phyloP scores from a whole-genome alignment of 495 filamentous ascomycete genomes.

The Penicillium subrubescens region DNA sequence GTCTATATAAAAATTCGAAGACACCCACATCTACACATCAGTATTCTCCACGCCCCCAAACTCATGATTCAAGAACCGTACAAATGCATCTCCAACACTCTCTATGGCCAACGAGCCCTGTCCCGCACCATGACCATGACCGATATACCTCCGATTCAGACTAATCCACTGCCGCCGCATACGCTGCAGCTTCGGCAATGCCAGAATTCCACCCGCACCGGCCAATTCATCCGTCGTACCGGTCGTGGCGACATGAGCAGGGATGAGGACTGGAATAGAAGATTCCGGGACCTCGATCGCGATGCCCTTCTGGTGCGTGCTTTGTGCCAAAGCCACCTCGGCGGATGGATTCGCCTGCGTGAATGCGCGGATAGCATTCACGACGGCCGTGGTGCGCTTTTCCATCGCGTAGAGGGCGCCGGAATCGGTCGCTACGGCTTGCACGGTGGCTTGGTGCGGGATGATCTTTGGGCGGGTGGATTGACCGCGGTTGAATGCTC shows the following conservation, averaged over 20 bases:
- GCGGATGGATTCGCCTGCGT: conserved; percentile 43
- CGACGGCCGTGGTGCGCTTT: conserved; percentile 78
- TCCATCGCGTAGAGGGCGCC: conserved; percentile 87
- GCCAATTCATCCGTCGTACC: conserved; percentile 47
- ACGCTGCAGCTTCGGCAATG: conserved; percentile 78
- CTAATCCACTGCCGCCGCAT: conserved; percentile 83
- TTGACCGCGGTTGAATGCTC: conserved; percentile 18
- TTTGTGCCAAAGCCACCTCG: conserved; percentile 53
- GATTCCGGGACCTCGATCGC: conserved; percentile 41
- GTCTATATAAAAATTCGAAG: neutral
- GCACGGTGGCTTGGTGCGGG: conserved; percentile 81
- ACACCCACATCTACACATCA: conserved; percentile 13
- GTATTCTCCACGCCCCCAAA: conserved; percentile 33
- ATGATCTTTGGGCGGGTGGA: conserved; percentile 50
- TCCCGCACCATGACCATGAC: conserved; percentile 30
- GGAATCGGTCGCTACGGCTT: conserved; percentile 64
- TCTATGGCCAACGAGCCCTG: conserved; percentile 34
- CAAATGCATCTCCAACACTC: conserved; percentile 50
- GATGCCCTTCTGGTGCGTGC: conserved; percentile 35
- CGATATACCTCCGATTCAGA: conserved; percentile 61
- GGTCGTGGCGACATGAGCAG: conserved; percentile 46
- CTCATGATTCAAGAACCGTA: conserved; percentile 49
- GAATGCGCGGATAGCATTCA: conserved; percentile 72
- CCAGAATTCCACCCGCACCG: conserved; percentile 54
- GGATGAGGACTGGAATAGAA: conserved; percentile 49